Evolutionary conservation across 345 rosid genomes (phyloP), one percentile per base, ranked within the genome.

Genomic region (Triadica sebifera): DNA sequence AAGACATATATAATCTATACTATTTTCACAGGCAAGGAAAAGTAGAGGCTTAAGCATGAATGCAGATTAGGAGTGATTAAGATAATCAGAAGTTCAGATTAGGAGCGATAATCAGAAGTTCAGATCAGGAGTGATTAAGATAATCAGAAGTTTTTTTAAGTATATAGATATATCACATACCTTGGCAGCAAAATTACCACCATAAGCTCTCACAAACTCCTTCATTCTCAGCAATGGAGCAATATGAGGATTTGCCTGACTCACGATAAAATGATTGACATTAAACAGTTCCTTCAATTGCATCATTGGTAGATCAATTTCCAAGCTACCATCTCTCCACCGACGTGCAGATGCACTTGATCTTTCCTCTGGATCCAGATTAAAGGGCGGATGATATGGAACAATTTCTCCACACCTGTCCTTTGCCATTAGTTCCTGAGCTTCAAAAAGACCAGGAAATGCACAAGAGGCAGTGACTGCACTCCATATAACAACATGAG

Each of bases 301-400:
- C 89, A 93, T 95, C 99, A 91, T 95, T 8, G 99, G 99, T 73
- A 95, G 81, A 83, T 95, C 98, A 70, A 93, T 87, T 89, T 95
- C 98, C 87, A 95, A 85, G 84, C 99, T 93, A 67, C 99, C 99
- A 81, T 95, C 99, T 81, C 98, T 91, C 98, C 99, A 95, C 39
- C 98, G 83, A 29, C 98, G 97, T 51, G 74, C 83, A 65, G 93
- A 73, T 13, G 90, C 52, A 51, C 87, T 79, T 10, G 87, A 84
- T n/a, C 89, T 92, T 79, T 87, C 86, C 74, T 89, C 97, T 6
- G 98, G 98, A 72, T 80, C 89, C 83, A 95, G 78, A 81, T 90
- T 87, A 69, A 95, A 95, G 8, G 98, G 99, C 59, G 98, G 99
- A 84, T 95, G 99, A 79, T 89, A 93, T 0, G 99, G 99, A 65